Percentiles rank a stretch among this genome's conserved stretches.
These are phyloP conservation scores for Abortiporus biennis DNA, from an alignment of 1,284 basidiomycete species.

Conservation along the genomic window DNA sequence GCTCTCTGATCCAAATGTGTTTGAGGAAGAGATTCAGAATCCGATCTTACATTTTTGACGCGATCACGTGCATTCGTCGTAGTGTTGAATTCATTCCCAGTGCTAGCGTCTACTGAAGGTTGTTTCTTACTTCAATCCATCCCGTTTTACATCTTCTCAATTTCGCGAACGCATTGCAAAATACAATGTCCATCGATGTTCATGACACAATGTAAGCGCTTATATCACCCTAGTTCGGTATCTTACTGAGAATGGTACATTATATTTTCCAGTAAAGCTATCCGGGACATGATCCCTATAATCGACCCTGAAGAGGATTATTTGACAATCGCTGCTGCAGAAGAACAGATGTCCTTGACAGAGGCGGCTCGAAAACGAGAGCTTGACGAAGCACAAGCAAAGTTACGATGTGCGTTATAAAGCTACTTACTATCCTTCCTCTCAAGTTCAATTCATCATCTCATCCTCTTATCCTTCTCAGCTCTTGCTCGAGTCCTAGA, in stretches of 20 bases:
- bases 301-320: slow-evolving; percentile 74
- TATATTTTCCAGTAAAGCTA: slow-evolving; percentile 43
- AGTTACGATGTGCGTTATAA: slow-evolving; percentile 48
- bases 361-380: slow-evolving; percentile 55
- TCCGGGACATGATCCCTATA: slow-evolving; percentile 55
- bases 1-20: background rate
- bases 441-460: slow-evolving; percentile 1
- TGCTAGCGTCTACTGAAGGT: no score
- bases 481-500: slow-evolving; percentile 64
- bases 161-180: no score
- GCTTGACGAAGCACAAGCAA: slow-evolving; percentile 54
- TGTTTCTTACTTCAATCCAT: no score
- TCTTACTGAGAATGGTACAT: background rate
- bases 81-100: background rate
- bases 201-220: background rate
- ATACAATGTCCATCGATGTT: background rate
- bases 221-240: no score
- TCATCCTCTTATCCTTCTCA: slow-evolving; percentile 21
- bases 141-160: no score
- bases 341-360: slow-evolving; percentile 55
- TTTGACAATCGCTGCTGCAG: slow-evolving; percentile 61
- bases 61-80: background rate
- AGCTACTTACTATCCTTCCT: background rate
- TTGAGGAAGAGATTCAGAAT: background rate
- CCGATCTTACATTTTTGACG: background rate